These are phyloP conservation scores for Mycena belliarum DNA, from an alignment of 768 basidiomycete species.

Conservation along the genomic window DNA sequence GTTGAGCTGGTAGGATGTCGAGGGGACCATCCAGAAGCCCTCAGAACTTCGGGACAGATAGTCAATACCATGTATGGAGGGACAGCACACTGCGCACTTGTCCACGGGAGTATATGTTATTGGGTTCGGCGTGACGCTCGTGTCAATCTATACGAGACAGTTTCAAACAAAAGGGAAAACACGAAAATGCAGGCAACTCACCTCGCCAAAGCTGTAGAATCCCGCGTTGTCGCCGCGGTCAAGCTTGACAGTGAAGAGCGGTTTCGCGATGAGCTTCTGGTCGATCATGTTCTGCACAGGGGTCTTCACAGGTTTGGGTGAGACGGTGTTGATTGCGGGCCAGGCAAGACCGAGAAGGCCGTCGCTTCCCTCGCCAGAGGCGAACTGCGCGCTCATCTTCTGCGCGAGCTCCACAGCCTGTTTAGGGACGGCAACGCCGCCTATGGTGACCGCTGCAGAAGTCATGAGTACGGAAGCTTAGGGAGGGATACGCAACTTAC, in stretches of 20 bases:
- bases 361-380: slow-evolving; percentile 35
- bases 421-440: slow-evolving; percentile 30
- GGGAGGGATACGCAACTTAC: neutral
- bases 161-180: neutral
- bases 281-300: slow-evolving; percentile 42
- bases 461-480: neutral
- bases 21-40: slow-evolving; percentile 41
- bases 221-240: slow-evolving; percentile 36
- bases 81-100: neutral
- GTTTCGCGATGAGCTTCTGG: slow-evolving; percentile 32
- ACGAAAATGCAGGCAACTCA: neutral
- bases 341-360: slow-evolving; percentile 40
- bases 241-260: slow-evolving; percentile 38
- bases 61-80: neutral
- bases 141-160: slow-evolving; percentile 30
- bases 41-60: slow-evolving; percentile 29
- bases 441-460: slow-evolving; percentile 20
- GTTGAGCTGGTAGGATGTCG: slow-evolving; percentile 25
- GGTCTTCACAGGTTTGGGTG: slow-evolving; percentile 35
- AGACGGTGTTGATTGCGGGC: slow-evolving; percentile 39
- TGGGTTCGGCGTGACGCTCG: slow-evolving; percentile 24
- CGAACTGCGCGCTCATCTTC: slow-evolving; percentile 35
- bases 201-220: slow-evolving; percentile 41
- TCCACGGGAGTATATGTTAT: slow-evolving; percentile 25
- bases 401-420: slow-evolving; percentile 40